Evolutionary conservation across 495 filamentous ascomycete genomes (phyloP).

Genomic region (Hyaloscypha finlandica): DNA sequence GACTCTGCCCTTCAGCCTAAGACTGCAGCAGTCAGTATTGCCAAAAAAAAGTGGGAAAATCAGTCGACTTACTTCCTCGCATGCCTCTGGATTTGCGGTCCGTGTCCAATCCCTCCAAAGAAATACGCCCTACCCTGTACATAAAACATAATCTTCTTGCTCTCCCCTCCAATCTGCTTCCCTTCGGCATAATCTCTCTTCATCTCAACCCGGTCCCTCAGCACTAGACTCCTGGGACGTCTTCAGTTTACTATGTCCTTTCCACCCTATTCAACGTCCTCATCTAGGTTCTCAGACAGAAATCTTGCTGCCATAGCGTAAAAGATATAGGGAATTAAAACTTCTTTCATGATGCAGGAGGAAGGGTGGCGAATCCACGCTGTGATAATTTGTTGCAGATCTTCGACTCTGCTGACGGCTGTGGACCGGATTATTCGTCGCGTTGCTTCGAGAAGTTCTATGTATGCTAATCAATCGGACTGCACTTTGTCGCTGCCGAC

Average conservation of each 20-base stretch:
- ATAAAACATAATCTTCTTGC: conserved; percentile 83
- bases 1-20: conserved; percentile 68
- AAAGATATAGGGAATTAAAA: background rate
- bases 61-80: conserved; percentile 61
- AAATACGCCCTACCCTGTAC: conserved; percentile 70
- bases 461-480: background rate
- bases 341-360: background rate
- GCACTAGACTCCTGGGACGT: conserved; percentile 53
- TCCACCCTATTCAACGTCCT: background rate
- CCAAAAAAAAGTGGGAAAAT: background rate
- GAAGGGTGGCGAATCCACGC: background rate
- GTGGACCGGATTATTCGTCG: background rate
- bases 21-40: background rate
- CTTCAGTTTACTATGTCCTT: conserved; percentile 60
- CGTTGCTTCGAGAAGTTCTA: background rate
- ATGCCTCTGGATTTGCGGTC: conserved; percentile 90
- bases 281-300: background rate
- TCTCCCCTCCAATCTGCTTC: conserved; percentile 53
- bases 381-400: background rate
- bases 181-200: conserved; percentile 70
- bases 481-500: no score
- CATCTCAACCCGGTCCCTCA: conserved; percentile 94
- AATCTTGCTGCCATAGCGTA: background rate
- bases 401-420: background rate
- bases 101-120: conserved; percentile 91